Base-by-base conservation (phyloP, 768 basidiomycete species). In the Pisolithus microcarpus region DNA sequence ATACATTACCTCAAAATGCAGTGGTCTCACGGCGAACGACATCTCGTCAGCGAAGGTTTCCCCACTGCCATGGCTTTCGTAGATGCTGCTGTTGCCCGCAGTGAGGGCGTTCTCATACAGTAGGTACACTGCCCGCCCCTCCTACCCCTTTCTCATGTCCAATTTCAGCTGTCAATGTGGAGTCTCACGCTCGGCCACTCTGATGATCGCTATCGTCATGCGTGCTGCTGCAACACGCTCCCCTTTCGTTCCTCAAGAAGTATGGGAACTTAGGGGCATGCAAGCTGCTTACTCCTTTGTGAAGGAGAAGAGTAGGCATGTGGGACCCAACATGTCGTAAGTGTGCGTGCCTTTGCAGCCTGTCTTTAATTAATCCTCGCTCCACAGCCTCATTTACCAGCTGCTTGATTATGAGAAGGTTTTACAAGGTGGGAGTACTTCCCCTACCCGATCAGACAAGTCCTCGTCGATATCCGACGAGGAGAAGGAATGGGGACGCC, bases 261-360 rank as follows among this genome's bases (percentile, higher is more conserved):
- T 91, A 6, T 86, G 84, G 82, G 77, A 80, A 8, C 73, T 91
- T 54, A 82, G 82, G 56, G 89, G 91, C 47, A 91, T 91, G 89
- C 89, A 94, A 63, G 85, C 81, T 37, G 87, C 92, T 24, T 95
- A 95, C 67, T 70, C 84, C 43, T 95, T 81, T 70, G 91, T 94
- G 39, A 93, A 94, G 68, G 79, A 84, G 62, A 92, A 89, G 72
- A 90, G 87, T 65, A 82, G 80, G 67, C 85, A 84, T 73, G 79
- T 91, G 52, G 88, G 92, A 18, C 92, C 92, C 49, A 95, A 95
- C 68, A 94, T 95, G 84, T 91, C 89, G 87, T 91, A 72, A 69
- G 90, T 84, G 36, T 49, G 43, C 52, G 58, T 60, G 51, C 59
- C 54, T 10, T 52, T 43, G 56, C 19, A 57, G 47, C 60, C 53